Evolutionary conservation across 805 yeast species (phyloP).

Genomic region (Candida tibetensis): DNA sequence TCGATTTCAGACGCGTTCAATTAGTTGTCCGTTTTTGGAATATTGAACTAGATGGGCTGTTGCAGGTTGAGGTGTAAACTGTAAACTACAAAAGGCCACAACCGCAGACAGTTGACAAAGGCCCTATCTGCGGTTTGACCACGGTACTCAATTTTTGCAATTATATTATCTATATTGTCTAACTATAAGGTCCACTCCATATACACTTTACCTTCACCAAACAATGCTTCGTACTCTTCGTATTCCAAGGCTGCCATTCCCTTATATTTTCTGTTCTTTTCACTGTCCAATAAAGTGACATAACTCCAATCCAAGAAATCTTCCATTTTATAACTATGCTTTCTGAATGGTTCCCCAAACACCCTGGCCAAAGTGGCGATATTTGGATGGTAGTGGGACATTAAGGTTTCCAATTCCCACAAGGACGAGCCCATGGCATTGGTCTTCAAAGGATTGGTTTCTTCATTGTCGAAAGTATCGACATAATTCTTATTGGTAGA

Average conservation of each 20-base stretch:
- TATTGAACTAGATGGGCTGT: constrained; percentile 12
- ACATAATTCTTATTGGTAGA: constrained; percentile 18
- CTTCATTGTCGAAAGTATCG: constrained; percentile 69
- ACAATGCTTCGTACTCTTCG: constrained; percentile 48
- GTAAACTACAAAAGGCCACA: no score
- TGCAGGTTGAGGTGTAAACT: no score
- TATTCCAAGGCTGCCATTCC: constrained; percentile 77
- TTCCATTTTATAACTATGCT: constrained; percentile 83
- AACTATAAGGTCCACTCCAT: constrained; percentile 22
- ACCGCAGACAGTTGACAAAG: no score
- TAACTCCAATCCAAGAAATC: constrained; percentile 94
- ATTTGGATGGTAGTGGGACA: constrained; percentile 91
- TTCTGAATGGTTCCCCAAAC: constrained; percentile 84
- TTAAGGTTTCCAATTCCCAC: constrained; percentile 85
- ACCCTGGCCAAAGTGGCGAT: constrained; percentile 89
- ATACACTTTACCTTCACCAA: constrained; percentile 23
- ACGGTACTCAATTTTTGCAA: no score
- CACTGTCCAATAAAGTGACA: constrained; percentile 59
- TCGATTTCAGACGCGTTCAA: constrained; percentile 23
- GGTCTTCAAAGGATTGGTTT: constrained; percentile 73
- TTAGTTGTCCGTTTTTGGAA: constrained; percentile 24
- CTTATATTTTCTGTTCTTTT: constrained; percentile 60
- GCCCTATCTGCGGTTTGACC: no score
- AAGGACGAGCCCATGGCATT: constrained; percentile 80
- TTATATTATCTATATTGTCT: no score